A percentile compares a stretch with the other conserved stretches of the same genome.
These are phyloP conservation scores for Bathelium albidoporum DNA, from an alignment of 495 filamentous ascomycete genomes.

Conservation along the genomic window DNA sequence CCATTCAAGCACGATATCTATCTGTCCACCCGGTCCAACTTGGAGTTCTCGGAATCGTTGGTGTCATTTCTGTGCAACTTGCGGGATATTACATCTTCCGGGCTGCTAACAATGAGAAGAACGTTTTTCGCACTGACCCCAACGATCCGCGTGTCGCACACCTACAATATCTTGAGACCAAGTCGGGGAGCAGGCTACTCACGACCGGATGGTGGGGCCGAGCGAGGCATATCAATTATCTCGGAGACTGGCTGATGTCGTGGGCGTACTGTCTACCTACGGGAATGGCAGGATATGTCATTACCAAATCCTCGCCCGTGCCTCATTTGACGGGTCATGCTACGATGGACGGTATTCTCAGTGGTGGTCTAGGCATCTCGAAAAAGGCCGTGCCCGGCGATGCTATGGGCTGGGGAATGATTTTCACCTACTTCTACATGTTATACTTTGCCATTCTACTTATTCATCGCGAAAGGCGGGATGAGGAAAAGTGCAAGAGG, in stretches of 20 bases:
- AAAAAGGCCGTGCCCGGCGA: slow-evolving; percentile 48
- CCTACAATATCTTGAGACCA: slow-evolving; percentile 80
- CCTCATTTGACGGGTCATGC: slow-evolving; percentile 28
- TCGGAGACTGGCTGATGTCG: slow-evolving; percentile 92
- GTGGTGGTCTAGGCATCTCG: slow-evolving; percentile 37
- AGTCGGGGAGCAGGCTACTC: slow-evolving; percentile 68
- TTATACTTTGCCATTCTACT: slow-evolving; percentile 85
- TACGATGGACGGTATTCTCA: slow-evolving; percentile 39
- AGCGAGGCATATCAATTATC: slow-evolving; percentile 90
- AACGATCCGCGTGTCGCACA: slow-evolving; percentile 69
- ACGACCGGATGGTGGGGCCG: slow-evolving; percentile 91
- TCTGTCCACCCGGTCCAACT: slow-evolving; percentile 70
- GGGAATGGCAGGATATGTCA: slow-evolving; percentile 67
- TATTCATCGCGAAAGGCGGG: slow-evolving; percentile 80
- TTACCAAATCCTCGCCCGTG: slow-evolving; percentile 32
- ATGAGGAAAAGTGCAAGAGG: slow-evolving; percentile 81
- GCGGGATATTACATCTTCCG: slow-evolving; percentile 84
- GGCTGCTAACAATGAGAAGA: slow-evolving; percentile 84
- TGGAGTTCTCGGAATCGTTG: slow-evolving; percentile 50
- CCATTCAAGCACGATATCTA: slow-evolving; percentile 78
- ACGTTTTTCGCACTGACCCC: slow-evolving; percentile 81
- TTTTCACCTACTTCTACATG: slow-evolving; percentile 92
- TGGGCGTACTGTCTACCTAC: slow-evolving; percentile 92
- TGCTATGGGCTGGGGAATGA: slow-evolving; percentile 64
- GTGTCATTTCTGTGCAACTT: slow-evolving; percentile 53